Evolutionary conservation across 2,329 filamentous ascomycete genomes (phyloP).

Genomic region (Epichloe gansuensis): DNA sequence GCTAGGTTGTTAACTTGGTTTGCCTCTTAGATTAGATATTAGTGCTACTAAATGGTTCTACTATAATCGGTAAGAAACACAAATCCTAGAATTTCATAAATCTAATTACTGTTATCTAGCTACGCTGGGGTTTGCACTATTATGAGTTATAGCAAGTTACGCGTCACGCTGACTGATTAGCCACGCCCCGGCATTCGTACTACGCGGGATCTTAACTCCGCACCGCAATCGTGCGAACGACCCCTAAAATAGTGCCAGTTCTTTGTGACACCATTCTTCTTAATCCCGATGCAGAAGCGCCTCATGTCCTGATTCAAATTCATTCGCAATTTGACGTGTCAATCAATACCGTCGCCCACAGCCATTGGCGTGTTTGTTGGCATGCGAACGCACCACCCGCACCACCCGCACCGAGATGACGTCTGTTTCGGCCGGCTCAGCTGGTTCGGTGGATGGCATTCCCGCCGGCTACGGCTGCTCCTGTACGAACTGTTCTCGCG

Average conservation of each 20-base stretch:
- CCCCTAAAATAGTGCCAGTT: not conserved
- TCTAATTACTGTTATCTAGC: not conserved
- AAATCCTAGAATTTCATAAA: not conserved
- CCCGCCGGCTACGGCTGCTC: slow-evolving; percentile 30
- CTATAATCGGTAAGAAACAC: not conserved
- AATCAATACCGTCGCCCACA: not conserved
- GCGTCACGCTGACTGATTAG: not conserved
- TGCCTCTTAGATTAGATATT: too few species aligned
- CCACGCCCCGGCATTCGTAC: not conserved
- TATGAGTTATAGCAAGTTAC: not conserved
- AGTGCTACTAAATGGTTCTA: not conserved
- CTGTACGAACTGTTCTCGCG: slow-evolving; percentile 32
- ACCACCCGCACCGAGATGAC: not conserved
- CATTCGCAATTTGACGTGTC: not conserved
- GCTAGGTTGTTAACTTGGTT: too few species aligned
- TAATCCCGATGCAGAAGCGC: not conserved
- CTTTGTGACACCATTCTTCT: not conserved
- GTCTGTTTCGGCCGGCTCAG: not conserved
- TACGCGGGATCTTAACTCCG: not conserved
- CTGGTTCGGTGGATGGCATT: slow-evolving; percentile 10
- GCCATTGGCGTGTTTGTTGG: not conserved
- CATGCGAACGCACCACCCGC: not conserved
- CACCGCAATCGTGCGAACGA: not conserved
- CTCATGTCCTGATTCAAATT: not conserved
- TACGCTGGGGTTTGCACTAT: too few species aligned